Evolutionary conservation across 2,329 filamentous ascomycete species (phyloP).

Genomic region (Diaporthe destruens): DNA sequence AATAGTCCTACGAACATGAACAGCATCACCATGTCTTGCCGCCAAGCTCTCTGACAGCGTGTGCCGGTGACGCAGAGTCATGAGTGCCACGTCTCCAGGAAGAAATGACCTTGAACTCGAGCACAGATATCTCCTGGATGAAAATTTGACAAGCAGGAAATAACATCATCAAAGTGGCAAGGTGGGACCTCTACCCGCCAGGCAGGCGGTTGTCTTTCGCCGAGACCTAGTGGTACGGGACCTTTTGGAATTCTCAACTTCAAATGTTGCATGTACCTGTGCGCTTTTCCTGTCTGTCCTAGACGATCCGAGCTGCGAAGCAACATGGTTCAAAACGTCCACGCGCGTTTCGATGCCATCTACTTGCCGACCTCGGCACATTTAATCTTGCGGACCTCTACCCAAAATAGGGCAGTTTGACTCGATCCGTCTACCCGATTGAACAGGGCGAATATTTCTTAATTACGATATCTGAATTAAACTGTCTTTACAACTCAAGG

Average conservation of each 20-base stretch:
- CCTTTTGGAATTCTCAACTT: not conserved
- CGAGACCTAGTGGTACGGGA: not conserved
- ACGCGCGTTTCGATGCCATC: not conserved
- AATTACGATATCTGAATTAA: not conserved
- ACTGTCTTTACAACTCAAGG: constrained; percentile 1
- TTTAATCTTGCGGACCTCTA: not conserved
- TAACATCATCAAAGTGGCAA: not conserved
- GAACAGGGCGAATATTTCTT: not conserved
- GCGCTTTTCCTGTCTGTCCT: no score
- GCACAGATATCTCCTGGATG: not conserved
- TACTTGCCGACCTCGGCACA: not conserved
- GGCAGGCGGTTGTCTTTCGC: not conserved
- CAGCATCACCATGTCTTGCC: not conserved
- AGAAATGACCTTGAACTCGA: not conserved
- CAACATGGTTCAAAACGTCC: not conserved
- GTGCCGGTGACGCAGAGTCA: not conserved
- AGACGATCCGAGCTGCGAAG: not conserved
- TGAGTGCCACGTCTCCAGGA: not conserved
- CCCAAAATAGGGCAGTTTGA: no score
- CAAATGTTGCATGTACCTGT: not conserved
- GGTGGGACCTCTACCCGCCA: not conserved
- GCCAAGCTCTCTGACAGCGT: not conserved
- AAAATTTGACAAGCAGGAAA: not conserved
- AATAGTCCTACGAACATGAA: not conserved
- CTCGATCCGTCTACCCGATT: no score